Evolutionary conservation across 495 filamentous ascomycete genomes (phyloP), one percentile per base, ranked within the genome.

Genomic region (Tuber indicum): DNA sequence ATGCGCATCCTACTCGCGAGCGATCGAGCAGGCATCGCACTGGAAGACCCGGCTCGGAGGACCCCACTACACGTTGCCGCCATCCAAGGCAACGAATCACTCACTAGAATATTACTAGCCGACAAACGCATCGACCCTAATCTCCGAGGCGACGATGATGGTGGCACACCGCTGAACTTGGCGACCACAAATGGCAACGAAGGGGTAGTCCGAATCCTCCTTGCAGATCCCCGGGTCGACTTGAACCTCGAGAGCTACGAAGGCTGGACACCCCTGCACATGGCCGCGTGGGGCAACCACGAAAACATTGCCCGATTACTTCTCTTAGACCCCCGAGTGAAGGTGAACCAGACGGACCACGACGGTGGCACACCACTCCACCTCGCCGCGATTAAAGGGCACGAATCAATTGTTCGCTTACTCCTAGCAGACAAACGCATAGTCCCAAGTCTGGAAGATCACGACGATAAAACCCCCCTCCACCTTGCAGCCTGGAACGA

Each of bases 41-140:
- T 36, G 23, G 71, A 69, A 62, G 70, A 70, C 58, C 9, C 9
- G 23, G 23, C 70, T 17, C 58, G 74, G 19, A 45, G 71, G 39
- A 76, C 71, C 47, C 71, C 71, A 23, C 71, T 76, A 42, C 70
- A 66, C 19, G 47, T 41, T 2, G 75, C 71, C 14, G 75, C 71
- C 39, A 58, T 76, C 71, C 39, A 52, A 16, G 75, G 75, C 9
- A 76, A 76, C 14, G 39, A 39, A n/a, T 9, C 17, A 26, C 43
- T 69, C 41, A 39, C 75, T 39, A 39, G 71, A 49, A 36, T 45
- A 39, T 47, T 77, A 43, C 47, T 77, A 14, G 26, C 58, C 4
- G 58, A 66, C 58, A 66, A 66, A 36, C 58, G 58, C 12, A 66
- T 66, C 26, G 58, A 66, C 14, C 58, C 58, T 2, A 66, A 66